Conservation (phyloP, 805 yeast genomes). For the Candida namnaoensis region DNA sequence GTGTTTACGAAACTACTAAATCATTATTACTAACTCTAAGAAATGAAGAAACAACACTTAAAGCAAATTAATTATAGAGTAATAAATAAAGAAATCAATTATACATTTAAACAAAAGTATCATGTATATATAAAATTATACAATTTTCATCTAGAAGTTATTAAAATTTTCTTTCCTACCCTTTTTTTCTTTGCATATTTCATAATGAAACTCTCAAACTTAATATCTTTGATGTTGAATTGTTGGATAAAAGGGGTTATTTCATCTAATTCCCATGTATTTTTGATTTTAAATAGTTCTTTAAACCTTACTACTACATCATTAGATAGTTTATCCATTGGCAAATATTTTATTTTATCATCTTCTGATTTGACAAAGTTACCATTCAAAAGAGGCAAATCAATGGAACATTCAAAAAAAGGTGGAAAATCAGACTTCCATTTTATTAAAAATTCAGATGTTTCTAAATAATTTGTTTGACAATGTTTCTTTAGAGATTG, state of each 20-base stretch:
- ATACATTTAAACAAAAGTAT: too few relatives aligned
- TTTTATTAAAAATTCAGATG: slow-evolving; percentile 51
- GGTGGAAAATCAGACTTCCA: slow-evolving; percentile 61
- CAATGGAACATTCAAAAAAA: slow-evolving; percentile 51
- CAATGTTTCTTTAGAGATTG: slow-evolving; percentile 34
- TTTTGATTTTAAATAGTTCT: slow-evolving; percentile 43
- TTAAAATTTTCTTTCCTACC: slow-evolving; percentile 30
- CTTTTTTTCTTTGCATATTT: slow-evolving; percentile 51
- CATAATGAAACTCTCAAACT: slow-evolving; percentile 49
- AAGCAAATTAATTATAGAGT: too few relatives aligned
- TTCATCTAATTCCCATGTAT: slow-evolving; percentile 54
- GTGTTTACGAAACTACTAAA: slow-evolving; percentile 76
- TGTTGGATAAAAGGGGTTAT: slow-evolving; percentile 57
- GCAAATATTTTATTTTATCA: slow-evolving; percentile 42
- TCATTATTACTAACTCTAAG: slow-evolving; percentile 17
- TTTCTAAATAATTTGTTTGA: slow-evolving; percentile 16
- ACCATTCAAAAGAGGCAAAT: slow-evolving; percentile 46
- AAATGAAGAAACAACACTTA: not conserved
- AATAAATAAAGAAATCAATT: too few relatives aligned
- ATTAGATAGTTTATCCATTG: slow-evolving; percentile 36
- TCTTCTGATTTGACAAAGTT: slow-evolving; percentile 38
- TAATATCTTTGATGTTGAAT: slow-evolving; percentile 42
- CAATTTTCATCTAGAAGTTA: slow-evolving; percentile 18
- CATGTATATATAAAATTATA: too few relatives aligned
- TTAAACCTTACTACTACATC: slow-evolving; percentile 42